Base-by-base conservation (phyloP, 371 early-diverging fungal genomes). In the Actinomortierella ambigua region DNA sequence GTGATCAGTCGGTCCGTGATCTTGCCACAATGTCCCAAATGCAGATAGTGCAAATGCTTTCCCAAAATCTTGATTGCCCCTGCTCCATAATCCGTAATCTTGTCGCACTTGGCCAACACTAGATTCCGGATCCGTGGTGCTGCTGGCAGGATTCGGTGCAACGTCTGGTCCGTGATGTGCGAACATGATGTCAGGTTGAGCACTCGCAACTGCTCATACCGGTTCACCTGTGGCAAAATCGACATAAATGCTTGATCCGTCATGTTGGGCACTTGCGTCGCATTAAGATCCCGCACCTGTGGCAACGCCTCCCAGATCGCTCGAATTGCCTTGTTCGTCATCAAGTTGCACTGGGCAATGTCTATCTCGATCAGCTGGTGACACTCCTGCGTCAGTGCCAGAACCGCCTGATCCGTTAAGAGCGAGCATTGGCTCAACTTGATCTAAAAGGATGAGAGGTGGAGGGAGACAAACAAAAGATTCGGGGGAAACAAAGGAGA, bases 61-160 rank as follows among this genome's bases (percentile, higher is more conserved):
- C 87, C 87, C 49, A 88, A 61, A 1, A 68, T 62, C 29, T 83
- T 75, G 29, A 88, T 78, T 8, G 76, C 71, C n/a, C 73, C 61
- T 2, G 85, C 79, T 18, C 81, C 80, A n/a, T 65, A 63, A 50
- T 86, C 85, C 11, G 88, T 79, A 24, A 88, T 75, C 28, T 77
- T 66, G 48, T 65, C 65, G 59, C 88, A 88, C 63, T 88, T 88
- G 57, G 86, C 85, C 40, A 88, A 59, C 15, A 83, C 75, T 7
- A 88, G 61, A 52, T 82, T 83, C 27, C 88, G 83, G 18, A 88
- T 76, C 50, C 83, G 84, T 7, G 88, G 85, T 17, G 86, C 83
- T 23, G 83, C 77, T 3, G 68, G 62, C 8, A 84, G 78, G 50
- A 88, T 80, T 29, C 65, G 64, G 39, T 78, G 69, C 1, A 88